Conservation (phyloP, 177 flowering plant genomes). For the Vitis hybrid region DNA sequence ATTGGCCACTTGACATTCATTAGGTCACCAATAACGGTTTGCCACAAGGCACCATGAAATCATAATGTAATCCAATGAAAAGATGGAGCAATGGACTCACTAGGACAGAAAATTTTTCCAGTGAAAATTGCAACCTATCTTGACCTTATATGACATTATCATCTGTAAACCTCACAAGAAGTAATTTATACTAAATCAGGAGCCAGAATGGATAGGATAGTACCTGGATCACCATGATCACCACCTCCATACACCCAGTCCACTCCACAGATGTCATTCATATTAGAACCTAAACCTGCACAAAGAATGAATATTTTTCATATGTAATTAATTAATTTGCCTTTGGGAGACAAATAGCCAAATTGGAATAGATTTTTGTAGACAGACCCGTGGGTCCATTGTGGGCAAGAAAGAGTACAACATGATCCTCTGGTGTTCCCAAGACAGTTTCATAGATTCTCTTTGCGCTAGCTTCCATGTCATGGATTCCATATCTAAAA, state of each 20-base stretch:
- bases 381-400: conserved; percentile 87
- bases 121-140: not conserved
- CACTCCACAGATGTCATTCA: conserved; percentile 79
- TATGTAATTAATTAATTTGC: not conserved
- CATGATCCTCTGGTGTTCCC: conserved; percentile 66
- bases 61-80: not conserved
- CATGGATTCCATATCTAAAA: conserved; percentile 65
- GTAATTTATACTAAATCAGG: not conserved
- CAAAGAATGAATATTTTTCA: conserved; percentile 4
- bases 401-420: conserved; percentile 78
- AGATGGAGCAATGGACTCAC: not conserved
- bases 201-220: not conserved
- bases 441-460: conserved; percentile 61
- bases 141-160: not conserved
- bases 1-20: not conserved
- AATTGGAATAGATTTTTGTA: conserved; percentile 3
- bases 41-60: not conserved
- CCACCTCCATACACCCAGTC: conserved; percentile 80
- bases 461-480: conserved; percentile 73
- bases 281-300: conserved; percentile 76
- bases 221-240: conserved; percentile 96
- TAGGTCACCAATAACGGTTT: not conserved
- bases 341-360: conserved; percentile 1
- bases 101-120: not conserved
- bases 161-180: not conserved